Evolutionary conservation across 306 rosid genomes (phyloP).

Genomic region (Ammopiptanthus mongolicus): DNA sequence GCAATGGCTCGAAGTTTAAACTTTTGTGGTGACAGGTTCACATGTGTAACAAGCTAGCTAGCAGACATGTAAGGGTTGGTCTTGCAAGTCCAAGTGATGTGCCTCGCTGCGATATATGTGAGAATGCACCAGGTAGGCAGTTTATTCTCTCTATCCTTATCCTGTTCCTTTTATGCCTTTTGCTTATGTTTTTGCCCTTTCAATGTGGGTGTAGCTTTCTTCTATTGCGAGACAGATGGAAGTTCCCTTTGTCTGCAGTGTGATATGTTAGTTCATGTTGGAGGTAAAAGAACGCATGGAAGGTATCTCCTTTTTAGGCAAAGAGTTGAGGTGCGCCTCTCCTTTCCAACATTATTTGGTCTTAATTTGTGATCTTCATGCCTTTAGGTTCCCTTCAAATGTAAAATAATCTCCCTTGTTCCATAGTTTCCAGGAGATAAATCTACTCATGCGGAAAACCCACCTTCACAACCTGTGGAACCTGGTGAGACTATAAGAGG

Average conservation of each 20-base stretch:
- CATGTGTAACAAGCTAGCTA: constrained; percentile 95
- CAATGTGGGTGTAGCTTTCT: constrained; percentile 73
- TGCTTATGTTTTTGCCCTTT: constrained; percentile 28
- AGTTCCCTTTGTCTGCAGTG: constrained; percentile 97
- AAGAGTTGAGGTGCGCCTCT: constrained; percentile 79
- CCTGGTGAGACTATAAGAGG: constrained; percentile 48
- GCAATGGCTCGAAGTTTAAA: constrained; percentile 11
- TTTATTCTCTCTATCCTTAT: background rate
- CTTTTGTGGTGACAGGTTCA: constrained; percentile 63
- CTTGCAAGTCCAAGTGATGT: constrained; percentile 92
- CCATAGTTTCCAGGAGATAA: constrained; percentile 93
- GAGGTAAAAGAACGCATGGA: constrained; percentile 98
- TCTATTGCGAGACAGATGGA: constrained; percentile 93
- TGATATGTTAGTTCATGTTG: constrained; percentile 93
- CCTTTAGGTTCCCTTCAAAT: background rate
- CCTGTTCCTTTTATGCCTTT: background rate
- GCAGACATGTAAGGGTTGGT: constrained; percentile 94
- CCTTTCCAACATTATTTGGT: background rate
- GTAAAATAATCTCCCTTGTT: constrained; percentile 22
- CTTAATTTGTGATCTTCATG: constrained; percentile 9
- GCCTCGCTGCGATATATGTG: constrained; percentile 91
- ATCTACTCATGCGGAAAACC: constrained; percentile 43
- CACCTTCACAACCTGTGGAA: constrained; percentile 39
- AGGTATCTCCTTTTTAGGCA: constrained; percentile 91
- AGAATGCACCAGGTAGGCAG: constrained; percentile 84